Base-by-base conservation (phyloP, 768 basidiomycete species). In the Mycena kentingensis region DNA sequence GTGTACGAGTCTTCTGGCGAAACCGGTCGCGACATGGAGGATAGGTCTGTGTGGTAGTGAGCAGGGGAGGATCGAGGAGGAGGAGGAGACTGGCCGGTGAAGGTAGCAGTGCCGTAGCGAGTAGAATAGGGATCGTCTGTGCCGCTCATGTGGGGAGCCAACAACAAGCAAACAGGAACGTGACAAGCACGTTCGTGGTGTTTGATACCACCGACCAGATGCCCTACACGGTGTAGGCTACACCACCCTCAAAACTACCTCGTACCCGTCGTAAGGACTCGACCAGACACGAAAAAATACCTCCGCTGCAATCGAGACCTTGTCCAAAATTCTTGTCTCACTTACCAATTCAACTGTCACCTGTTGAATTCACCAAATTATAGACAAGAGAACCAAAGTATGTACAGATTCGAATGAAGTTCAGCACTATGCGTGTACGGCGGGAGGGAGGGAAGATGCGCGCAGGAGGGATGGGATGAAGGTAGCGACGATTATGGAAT, bases 41-140 rank as follows among this genome's bases (percentile, higher is more conserved):
- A 38, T 21, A 38, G 37, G 46, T 51, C 27, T 36, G 46, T 11
- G 18, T 18, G 3, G n/a, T 13, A 21, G 3, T 12, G 2, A 50
- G 21, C 21, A 12, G 46, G 39, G 13, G 7, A 29, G n/a, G 35
- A 19, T 1, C 19, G 6, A 15, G 1, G 4, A 41, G 2, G 10
- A 26, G 3, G 19, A 25, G 7, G 10, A 10, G 15, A 19, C 49
- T 1, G 18, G 49, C 58, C 54, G 34, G 58, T 55, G 27, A 60
- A 80, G 0, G 79, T 80, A 19, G 79, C 78, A 24, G 79, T 79
- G 55, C 78, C 79, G 46, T 70, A 77, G 1, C 75, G 65, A 6
- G 78, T 78, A 21, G 78, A 80, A 56, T 76, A 68, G 16, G 71
- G 65, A 46, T 71, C 72, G 62, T 68, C 55, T 12, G 59, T 52